Conservation (phyloP, 1,284 basidiomycete genomes). For the Ustilago crameri region DNA sequence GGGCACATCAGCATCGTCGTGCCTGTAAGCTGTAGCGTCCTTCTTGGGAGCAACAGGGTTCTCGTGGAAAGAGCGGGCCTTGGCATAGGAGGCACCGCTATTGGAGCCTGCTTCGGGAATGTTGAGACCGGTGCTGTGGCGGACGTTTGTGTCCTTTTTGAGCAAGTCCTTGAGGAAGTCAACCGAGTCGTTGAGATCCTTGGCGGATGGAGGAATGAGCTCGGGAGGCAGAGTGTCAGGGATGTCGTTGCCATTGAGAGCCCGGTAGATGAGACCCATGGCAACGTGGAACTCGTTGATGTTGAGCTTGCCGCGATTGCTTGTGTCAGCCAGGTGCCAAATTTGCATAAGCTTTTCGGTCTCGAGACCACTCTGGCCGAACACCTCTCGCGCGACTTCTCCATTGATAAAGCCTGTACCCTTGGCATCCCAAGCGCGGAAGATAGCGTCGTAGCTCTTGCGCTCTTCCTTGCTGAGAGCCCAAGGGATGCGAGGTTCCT, state of each 20-base stretch:
- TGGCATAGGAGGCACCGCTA: constrained; percentile 70
- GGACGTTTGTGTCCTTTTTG: constrained; percentile 77
- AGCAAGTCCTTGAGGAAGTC: constrained; percentile 90
- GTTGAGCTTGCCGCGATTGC: constrained; percentile 72
- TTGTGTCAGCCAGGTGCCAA: constrained; percentile 73
- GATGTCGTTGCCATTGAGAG: constrained; percentile 84
- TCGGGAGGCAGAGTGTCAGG: constrained; percentile 88
- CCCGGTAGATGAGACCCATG: constrained; percentile 95
- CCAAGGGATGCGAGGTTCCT: constrained; percentile 86
- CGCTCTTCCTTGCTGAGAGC: constrained; percentile 87
- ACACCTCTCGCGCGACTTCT: constrained; percentile 87
- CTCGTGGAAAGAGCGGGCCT: constrained; percentile 77
- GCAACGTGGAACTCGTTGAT: constrained; percentile 97
- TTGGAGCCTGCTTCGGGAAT: constrained; percentile 67
- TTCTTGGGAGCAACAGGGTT: constrained; percentile 73
- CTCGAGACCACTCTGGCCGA: constrained; percentile 89
- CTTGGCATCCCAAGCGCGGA: constrained; percentile 90
- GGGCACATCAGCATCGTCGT: constrained; percentile 74
- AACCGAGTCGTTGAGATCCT: constrained; percentile 90
- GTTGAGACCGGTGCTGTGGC: constrained; percentile 70
- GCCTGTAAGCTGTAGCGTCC: constrained; percentile 95
- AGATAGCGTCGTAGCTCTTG: constrained; percentile 96
- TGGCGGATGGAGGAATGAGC: constrained; percentile 89
- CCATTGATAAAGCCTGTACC: constrained; percentile 89
- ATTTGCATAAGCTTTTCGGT: constrained; percentile 92